phyloP scores from a whole-genome alignment of 2,329 filamentous ascomycete genomes.

The Colletotrichum truncatum region DNA sequence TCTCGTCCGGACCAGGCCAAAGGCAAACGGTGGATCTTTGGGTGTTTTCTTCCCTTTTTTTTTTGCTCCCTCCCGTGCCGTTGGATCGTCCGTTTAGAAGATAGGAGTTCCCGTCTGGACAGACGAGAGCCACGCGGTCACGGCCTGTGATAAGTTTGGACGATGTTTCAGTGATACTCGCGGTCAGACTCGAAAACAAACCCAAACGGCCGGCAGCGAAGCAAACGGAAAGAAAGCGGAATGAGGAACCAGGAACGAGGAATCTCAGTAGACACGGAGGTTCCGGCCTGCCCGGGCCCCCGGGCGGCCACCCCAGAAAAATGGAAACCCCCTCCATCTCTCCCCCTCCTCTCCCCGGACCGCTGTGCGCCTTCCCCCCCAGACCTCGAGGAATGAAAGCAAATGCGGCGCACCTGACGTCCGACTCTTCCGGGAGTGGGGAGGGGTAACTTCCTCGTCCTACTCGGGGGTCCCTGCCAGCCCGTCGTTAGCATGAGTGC shows the following conservation, averaged over 20 bases:
- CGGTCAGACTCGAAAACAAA: slow-evolving; percentile 18
- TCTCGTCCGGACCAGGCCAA: not conserved
- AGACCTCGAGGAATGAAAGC: not conserved
- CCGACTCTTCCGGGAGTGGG: not conserved
- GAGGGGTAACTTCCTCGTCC: not conserved
- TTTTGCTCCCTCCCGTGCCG: too few relatives aligned
- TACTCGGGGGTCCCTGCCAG: slow-evolving; percentile 1
- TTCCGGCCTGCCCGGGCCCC: slow-evolving; percentile 4
- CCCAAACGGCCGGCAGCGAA: slow-evolving; percentile 10
- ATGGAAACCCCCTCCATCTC: too few relatives aligned
- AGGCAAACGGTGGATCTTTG: not conserved
- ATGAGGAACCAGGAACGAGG: not conserved
- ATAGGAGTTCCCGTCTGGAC: not conserved
- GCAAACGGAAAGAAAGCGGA: not conserved
- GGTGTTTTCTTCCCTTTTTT: not conserved
- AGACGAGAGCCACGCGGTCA: slow-evolving; percentile 20
- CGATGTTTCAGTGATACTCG: slow-evolving; percentile 20
- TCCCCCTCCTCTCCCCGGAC: slow-evolving; percentile 11
- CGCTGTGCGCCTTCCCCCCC: not conserved
- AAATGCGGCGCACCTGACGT: not conserved
- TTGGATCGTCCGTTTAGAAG: not conserved
- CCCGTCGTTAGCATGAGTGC: slow-evolving; percentile 1
- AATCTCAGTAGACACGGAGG: slow-evolving; percentile 6
- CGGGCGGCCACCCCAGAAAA: not conserved
- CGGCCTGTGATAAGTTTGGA: slow-evolving; percentile 6